Base-by-base conservation (phyloP, 495 filamentous ascomycete species). In the Penicillium antarcticum region DNA sequence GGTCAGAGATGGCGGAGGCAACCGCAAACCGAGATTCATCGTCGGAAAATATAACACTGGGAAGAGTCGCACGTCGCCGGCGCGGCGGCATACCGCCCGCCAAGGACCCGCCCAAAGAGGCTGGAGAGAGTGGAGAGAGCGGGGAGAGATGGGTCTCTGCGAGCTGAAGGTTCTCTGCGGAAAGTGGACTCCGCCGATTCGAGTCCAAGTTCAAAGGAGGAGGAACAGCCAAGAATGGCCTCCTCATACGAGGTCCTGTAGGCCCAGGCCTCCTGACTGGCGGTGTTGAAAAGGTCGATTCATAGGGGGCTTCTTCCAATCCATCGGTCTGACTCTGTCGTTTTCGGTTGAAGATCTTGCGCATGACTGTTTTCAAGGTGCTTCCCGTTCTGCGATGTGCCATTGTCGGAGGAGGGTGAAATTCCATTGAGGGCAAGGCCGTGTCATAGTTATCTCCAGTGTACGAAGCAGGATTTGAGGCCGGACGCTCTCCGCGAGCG, bases 311-410 rank as follows among this genome's bases (percentile, higher is more conserved):
- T 18, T 66, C 68, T 17, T 74, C 68, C n/a, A 67, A 18, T 11
- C 55, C 60, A 48, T 71, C 69, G 14, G 62, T 32, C 39, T 70
- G 60, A 19, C 73, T 73, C n/a, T 70, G 69, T 44, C 69, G 53
- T 55, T 71, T 75, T 4, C 70, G 60, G 17, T 65, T 74, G 58
- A 77, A 77, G 19, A 77, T 71, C 56, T 70, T 77, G 34, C 70
- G 68, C 74, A 77, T 77, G 10, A 77, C 74, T 2, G 70, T 75
- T 48, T 73, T 75, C 37, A 75, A 46, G 1, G 74, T 74, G 46
- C 72, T 77, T 9, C 68, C 74, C 0, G 68, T 73, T 8, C 74
- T 70, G 21, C 74, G 74, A 45, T 72, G 69, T 16, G 51, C 48
- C 11, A 60, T 24, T 0, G 64, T 36, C 4, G 49, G 42, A 6